Evolutionary conservation across 768 basidiomycete genomes (phyloP), one percentile per base, ranked within the genome.

Genomic region (Podaxis mareebaensis): DNA sequence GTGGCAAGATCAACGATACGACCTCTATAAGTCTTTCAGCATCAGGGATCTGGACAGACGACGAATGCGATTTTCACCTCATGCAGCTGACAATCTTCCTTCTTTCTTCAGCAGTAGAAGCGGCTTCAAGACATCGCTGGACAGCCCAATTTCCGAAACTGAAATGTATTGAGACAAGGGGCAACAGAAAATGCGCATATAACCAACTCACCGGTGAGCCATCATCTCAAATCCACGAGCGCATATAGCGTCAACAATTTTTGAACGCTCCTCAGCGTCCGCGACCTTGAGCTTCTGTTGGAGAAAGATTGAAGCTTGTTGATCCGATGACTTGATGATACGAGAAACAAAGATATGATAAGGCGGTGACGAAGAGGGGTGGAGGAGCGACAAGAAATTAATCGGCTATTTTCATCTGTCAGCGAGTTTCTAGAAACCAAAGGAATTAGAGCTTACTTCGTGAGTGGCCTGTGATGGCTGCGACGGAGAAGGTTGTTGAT

Each of bases 111-210:
- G 81, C 73, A 40, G 83, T 89, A 17, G 89, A 83, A 54, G 91
- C 91, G 0, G 90, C 90, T 69, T 95, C 93, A 3, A 94, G 77
- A 72, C 93, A 94, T 61, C 93, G 80, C 73, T 95, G 93, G 40
- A 94, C 92, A 0, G 92, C 92, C 92, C 92, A 94, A 69, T 95
- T 95, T 2, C 93, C 93, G 66, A 95, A 95, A n/a, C 92, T 92
- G 53, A 28, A 33, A 54, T 53, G 57, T 39, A 46, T 65, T 53
- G 60, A 52, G n/a, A 38, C 39, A 42, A 54, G 17, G 17, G 49
- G 65, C 55, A 64, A 52, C 3, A 28, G 28, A 30, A 5, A 39
- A 57, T 65, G 20, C 20, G 17, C 6, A 40, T 51, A 44, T 13
- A 39, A 56, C 53, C 12, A 28, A 67, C 75, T 40, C 70, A 90